Base-by-base conservation (phyloP, 148 eudicot species). In the Hydrangea macrophylla region DNA sequence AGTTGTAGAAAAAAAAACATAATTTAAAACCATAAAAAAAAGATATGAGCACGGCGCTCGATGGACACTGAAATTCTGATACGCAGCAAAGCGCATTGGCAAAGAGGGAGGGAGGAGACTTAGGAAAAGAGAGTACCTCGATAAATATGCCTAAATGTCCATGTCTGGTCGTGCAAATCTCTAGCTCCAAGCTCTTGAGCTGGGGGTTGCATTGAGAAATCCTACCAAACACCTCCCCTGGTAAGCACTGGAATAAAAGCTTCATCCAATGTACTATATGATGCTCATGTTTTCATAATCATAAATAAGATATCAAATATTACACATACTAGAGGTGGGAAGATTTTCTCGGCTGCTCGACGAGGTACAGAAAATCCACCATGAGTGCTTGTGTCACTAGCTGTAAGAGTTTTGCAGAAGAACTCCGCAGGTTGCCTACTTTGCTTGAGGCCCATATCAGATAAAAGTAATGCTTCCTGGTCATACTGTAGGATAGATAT, bases 311-410 rank as follows among this genome's bases (percentile, higher is more conserved):
- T 13, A 22, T 13, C 3, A 45, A 51, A 17, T 15, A 22, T 20
- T 63, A 65, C 58, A 83, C 85, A 55, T 69, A 93, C 98, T 55
- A 93, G 84, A 72, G 98, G 88, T 25, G 98, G 98, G 74, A 93
- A 93, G 51, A 94, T 90, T 84, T 94, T 94, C 80, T 94, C 98
- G 74, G 98, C 97, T 32, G 97, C 97, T 26, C 98, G 84, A 48
- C 98, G 96, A 62, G 98, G 97, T 30, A 94, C 97, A 65, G 97
- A 94, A 76, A 94, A 94, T 35, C 99, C 99, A 45, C 99, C 99
- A 65, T 94, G 99, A 68, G 99, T 94, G 73, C 99, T 93, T 31
- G 98, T 93, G 74, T 93, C 98, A 90, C 98, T 93, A 79, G 95
- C 95, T 27, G 98, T 93, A 50, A 94, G 96, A 81, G 96, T 94